These are phyloP conservation scores for Chrysosporium keratinophilum DNA, from an alignment of 2,329 filamentous ascomycete species.

Conservation along the genomic window DNA sequence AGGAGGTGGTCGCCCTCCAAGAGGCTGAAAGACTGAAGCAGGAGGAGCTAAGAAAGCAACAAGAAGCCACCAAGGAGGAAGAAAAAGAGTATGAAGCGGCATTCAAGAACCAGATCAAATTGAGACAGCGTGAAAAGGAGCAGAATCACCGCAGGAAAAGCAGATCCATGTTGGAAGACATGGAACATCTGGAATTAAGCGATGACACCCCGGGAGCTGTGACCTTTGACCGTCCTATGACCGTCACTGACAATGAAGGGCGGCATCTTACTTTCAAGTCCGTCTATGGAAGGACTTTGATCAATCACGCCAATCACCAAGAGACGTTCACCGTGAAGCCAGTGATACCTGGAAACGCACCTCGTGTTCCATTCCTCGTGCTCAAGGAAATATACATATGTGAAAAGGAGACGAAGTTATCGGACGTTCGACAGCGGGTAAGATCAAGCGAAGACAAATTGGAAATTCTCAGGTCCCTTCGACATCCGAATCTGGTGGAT, in stretches of 20 bases:
- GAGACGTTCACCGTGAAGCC: constrained; percentile 60
- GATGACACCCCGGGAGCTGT: constrained; percentile 32
- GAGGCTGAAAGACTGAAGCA: constrained; percentile 41
- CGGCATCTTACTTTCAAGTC: constrained; percentile 57
- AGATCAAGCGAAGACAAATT: constrained; percentile 67
- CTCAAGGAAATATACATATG: constrained; percentile 60
- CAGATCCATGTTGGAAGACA: constrained; percentile 26
- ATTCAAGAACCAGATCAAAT: constrained; percentile 31
- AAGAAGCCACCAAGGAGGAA: constrained; percentile 33
- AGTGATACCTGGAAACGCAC: constrained; percentile 45
- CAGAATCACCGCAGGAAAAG: constrained; percentile 32
- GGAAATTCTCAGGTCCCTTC: constrained; percentile 61
- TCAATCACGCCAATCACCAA: constrained; percentile 56
- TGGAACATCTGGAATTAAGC: constrained; percentile 22
- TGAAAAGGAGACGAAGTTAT: constrained; percentile 47
- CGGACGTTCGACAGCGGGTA: constrained; percentile 63
- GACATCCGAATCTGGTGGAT: constrained; percentile 66
- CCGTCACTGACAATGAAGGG: constrained; percentile 53
- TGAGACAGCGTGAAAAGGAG: constrained; percentile 30
- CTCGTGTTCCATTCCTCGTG: constrained; percentile 53
- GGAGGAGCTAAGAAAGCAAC: constrained; percentile 39
- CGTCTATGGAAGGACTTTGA: constrained; percentile 58
- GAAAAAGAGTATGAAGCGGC: constrained; percentile 32
- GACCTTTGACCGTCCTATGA: constrained; percentile 37
- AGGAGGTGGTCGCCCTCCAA: constrained; percentile 56